Evolutionary conservation across 1,139 yeast species (phyloP), one percentile per base, ranked within the genome.

Genomic region (Kazachstania sp.): DNA sequence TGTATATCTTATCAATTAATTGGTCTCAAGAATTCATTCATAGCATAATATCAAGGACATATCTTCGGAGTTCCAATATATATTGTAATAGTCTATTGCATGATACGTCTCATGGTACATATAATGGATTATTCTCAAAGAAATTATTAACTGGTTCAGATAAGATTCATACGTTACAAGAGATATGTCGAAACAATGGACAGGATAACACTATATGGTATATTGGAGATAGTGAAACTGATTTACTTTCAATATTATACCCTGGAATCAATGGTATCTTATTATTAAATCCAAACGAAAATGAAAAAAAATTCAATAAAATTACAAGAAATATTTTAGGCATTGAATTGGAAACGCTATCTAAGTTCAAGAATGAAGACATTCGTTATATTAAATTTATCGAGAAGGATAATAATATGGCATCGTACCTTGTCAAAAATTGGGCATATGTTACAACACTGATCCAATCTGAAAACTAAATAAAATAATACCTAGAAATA

Each of bases 151-250:
- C 63, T 5, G 66, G 67, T 3, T 50, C 56, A 6, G 66, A 63
- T 48, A 63, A 63, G 51, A 48, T 41, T 4, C 37, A 59, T 20
- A 50, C 51, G 30, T 18, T 15, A 28, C 7, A 30, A 3, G 23
- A 26, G 20, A 4, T 20, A 13, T 20, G 18, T 19, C 40, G 15
- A 3, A 30, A 30, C 2, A 35, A 32, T 12, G 18, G 7, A 11
- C 29, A 19, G 4, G 35, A 42, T 19, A 19, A 32, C 9, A 18
- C 37, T 4, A 16, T 48, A 19, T 62, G 66, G 64, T 64, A 59
- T 47, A 47, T 63, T 26, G 67, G 67, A 15, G 67, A 64, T 46
- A 64, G 67, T 46, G 63, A 60, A 41, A 58, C 64, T 2, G 67
- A 64, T 46, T 39, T 63, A 26, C 51, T 61, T 19, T 41, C 61